Evolutionary conservation across 1,284 basidiomycete species (phyloP).

Genomic region (Phaffia rhodozyma): DNA sequence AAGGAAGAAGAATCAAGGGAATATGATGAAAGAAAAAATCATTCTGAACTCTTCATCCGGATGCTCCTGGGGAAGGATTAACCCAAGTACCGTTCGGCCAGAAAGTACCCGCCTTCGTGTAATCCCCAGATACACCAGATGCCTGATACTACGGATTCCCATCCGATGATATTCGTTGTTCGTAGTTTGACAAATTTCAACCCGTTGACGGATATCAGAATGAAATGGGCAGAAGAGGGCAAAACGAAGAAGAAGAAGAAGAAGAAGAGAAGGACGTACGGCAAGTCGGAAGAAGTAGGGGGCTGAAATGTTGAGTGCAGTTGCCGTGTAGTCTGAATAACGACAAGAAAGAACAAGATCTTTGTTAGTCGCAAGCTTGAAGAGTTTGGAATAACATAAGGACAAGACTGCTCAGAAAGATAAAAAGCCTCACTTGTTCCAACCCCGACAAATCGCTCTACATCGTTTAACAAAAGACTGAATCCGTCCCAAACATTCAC

Average conservation of each 20-base stretch:
- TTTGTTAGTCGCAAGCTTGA: neutral
- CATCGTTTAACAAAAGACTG: conserved; percentile 68
- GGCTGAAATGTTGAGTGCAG: conserved; percentile 46
- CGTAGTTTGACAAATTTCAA: neutral
- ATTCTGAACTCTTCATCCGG: conserved; percentile 24
- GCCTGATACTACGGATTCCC: neutral
- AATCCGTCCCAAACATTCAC: conserved; percentile 59
- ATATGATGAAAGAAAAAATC: too few relatives aligned
- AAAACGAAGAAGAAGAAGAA: neutral
- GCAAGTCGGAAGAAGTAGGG: conserved; percentile 75
- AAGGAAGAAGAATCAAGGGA: too few relatives aligned
- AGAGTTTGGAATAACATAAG: neutral
- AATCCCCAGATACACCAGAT: conserved; percentile 52
- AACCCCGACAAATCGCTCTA: conserved; percentile 57
- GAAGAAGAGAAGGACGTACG: conserved; percentile 42
- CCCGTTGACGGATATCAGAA: conserved; percentile 10
- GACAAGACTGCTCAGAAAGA: neutral
- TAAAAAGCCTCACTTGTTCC: conserved; percentile 33
- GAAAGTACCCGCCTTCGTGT: conserved; percentile 62
- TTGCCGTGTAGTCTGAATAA: conserved; percentile 49
- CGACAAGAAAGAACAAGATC: neutral
- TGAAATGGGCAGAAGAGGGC: conserved; percentile 6
- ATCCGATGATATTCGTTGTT: neutral
- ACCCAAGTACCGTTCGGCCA: conserved; percentile 73
- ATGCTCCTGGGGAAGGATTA: conserved; percentile 54